phyloP scores from a whole-genome alignment of 495 filamentous ascomycete species.

The Cairneyella variabilis region DNA sequence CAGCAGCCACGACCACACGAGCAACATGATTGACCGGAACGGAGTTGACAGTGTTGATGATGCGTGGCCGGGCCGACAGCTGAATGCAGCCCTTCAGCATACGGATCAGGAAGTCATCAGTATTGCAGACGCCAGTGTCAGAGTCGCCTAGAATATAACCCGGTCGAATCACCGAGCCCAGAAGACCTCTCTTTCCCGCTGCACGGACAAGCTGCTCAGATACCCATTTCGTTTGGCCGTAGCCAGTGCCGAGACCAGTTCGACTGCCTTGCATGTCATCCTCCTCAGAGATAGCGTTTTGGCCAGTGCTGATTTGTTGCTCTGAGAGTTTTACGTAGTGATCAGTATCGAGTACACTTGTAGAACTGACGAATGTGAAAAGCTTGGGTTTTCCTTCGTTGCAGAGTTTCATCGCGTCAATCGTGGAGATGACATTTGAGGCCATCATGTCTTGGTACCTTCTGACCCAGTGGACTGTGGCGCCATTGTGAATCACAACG shows the following conservation, averaged over 20 bases:
- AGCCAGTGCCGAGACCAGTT: conserved; percentile 72
- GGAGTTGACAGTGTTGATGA: conserved; percentile 86
- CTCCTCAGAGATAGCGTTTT: conserved; percentile 50
- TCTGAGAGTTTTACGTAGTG: conserved; percentile 64
- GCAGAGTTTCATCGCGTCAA: conserved; percentile 75
- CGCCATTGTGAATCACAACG: conserved; percentile 87
- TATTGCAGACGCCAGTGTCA: conserved; percentile 67
- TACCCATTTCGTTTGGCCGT: conserved; percentile 89
- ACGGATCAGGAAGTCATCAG: conserved; percentile 90
- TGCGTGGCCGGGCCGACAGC: conserved; percentile 63
- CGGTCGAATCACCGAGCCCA: conserved; percentile 73
- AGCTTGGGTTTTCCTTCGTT: conserved; percentile 72
- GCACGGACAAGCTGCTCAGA: conserved; percentile 76
- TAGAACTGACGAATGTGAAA: conserved; percentile 83
- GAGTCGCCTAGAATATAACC: conserved; percentile 84
- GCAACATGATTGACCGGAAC: conserved; percentile 87
- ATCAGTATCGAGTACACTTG: conserved; percentile 75
- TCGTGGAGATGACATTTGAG: conserved; percentile 77
- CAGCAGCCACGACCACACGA: conserved; percentile 66
- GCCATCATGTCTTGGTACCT: conserved; percentile 71
- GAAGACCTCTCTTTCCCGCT: conserved; percentile 73
- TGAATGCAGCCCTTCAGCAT: conserved; percentile 89
- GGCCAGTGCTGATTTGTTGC: no score
- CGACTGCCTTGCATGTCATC: conserved; percentile 65
- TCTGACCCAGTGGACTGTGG: conserved; percentile 82